Percentiles rank a stretch among this genome's conserved stretches.
Evolutionary conservation across 1,139 yeast species (phyloP).

Genomic region (Lizanozyma gosingica): DNA sequence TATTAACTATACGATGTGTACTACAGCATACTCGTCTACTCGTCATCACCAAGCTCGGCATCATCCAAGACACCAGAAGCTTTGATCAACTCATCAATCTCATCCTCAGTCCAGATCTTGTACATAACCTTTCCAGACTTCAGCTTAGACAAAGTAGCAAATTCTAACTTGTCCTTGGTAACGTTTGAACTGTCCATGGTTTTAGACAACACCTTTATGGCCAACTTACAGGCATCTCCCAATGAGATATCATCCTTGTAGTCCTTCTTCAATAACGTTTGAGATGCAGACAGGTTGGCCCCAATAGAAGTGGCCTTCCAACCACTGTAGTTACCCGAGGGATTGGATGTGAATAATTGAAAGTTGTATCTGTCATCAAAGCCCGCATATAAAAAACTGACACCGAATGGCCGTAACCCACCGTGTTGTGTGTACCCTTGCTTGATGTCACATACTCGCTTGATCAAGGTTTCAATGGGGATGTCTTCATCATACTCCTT

Average conservation of each 20-base stretch:
- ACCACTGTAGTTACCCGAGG: conserved; percentile 95
- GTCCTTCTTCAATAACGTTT: conserved; percentile 90
- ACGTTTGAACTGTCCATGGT: conserved; percentile 87
- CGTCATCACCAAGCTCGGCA: conserved; percentile 16
- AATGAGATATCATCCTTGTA: conserved; percentile 75
- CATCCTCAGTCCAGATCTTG: conserved; percentile 72
- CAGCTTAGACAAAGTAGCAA: conserved; percentile 62
- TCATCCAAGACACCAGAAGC: conserved; percentile 61
- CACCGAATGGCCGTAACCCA: conserved; percentile 97
- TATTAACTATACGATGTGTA: too few species aligned
- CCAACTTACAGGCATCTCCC: conserved; percentile 78
- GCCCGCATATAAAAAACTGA: conserved; percentile 92
- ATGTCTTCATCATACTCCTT: conserved; percentile 84
- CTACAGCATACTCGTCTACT: conserved; percentile 3
- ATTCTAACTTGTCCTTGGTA: conserved; percentile 82
- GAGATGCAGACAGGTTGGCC: conserved; percentile 93
- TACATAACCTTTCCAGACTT: conserved; percentile 45
- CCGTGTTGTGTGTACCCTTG: conserved; percentile 99
- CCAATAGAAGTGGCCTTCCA: conserved; percentile 99
- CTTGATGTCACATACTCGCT: conserved; percentile 83
- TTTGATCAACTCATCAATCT: conserved; percentile 66
- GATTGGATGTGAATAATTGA: conserved; percentile 92
- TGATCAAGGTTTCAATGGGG: conserved; percentile 85
- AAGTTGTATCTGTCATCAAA: conserved; percentile 84
- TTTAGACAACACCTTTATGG: conserved; percentile 85